phyloP scores from a whole-genome alignment of 1,284 basidiomycete species.

The Fomitopsis pinicola region DNA sequence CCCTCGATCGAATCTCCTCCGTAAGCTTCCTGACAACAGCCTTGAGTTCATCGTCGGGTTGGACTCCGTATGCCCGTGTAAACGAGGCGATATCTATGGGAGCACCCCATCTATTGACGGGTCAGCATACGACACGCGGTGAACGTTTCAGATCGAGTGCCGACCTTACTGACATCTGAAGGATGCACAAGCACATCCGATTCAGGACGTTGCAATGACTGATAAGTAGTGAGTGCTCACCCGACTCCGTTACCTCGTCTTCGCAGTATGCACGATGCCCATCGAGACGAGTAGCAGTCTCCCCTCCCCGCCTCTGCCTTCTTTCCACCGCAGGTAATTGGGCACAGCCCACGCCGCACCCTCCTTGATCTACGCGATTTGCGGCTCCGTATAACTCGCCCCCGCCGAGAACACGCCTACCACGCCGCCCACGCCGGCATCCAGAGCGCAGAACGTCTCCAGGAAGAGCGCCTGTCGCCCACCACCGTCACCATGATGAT shows the following conservation, averaged over 20 bases:
- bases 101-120: constrained; percentile 62
- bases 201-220: background rate
- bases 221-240: constrained; percentile 37
- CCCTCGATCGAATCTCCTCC: constrained; percentile 61
- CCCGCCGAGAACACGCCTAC: constrained; percentile 96
- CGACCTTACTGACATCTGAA: constrained; percentile 14
- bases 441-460: constrained; percentile 84
- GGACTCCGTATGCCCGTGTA: constrained; percentile 68
- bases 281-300: constrained; percentile 67
- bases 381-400: constrained; percentile 84
- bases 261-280: constrained; percentile 91
- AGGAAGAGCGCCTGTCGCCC: constrained; percentile 59
- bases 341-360: constrained; percentile 93
- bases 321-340: constrained; percentile 82
- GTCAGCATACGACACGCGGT: background rate
- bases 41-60: constrained; percentile 58
- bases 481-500: background rate
- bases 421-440: constrained; percentile 74
- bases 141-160: background rate
- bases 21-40: constrained; percentile 81
- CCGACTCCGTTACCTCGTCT: constrained; percentile 84
- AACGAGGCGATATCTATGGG: constrained; percentile 76
- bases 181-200: background rate
- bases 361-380: constrained; percentile 89
- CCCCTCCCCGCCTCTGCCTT: constrained; percentile 32